phyloP scores from a whole-genome alignment of 306 rosid species.

The Amphicarpaea edgeworthii region DNA sequence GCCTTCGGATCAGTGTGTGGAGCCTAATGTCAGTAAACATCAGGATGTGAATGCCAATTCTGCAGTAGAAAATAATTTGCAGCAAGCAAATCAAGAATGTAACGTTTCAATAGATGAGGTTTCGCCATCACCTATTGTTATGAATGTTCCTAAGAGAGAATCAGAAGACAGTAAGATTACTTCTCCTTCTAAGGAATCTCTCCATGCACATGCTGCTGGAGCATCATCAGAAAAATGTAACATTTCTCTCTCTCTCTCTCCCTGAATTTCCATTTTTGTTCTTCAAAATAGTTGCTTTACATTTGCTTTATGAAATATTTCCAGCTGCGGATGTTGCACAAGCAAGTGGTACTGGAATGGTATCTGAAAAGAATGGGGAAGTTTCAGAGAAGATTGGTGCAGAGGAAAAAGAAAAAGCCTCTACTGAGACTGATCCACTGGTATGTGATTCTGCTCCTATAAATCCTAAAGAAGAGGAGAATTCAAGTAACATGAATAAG shows the following conservation, averaged over 20 bases:
- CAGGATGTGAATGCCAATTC: slow-evolving; percentile 42
- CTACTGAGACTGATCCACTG: slow-evolving; percentile 40
- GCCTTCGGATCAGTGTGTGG: slow-evolving; percentile 51
- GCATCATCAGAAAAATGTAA: slow-evolving; percentile 54
- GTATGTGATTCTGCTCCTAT: slow-evolving; percentile 44
- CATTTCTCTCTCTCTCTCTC: slow-evolving; percentile 41
- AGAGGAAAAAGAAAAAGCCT: slow-evolving; percentile 38
- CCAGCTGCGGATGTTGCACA: slow-evolving; percentile 52
- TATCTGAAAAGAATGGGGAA: slow-evolving; percentile 43
- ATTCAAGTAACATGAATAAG: slow-evolving; percentile 41
- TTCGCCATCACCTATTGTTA: slow-evolving; percentile 43
- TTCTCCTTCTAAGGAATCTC: slow-evolving; percentile 42
- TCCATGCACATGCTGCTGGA: slow-evolving; percentile 29
- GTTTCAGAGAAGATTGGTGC: slow-evolving; percentile 41
- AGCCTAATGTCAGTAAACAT: slow-evolving; percentile 47
- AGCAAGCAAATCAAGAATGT: slow-evolving; percentile 48
- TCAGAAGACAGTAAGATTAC: slow-evolving; percentile 44
- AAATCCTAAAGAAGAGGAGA: slow-evolving; percentile 44
- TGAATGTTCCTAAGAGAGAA: slow-evolving; percentile 43
- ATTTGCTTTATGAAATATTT: slow-evolving; percentile 47
- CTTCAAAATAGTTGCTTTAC: slow-evolving; percentile 18
- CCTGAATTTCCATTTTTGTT: not conserved
- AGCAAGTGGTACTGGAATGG: slow-evolving; percentile 43
- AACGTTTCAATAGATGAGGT: slow-evolving; percentile 55
- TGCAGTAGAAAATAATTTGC: slow-evolving; percentile 49